Evolutionary conservation across 2,329 filamentous ascomycete genomes (phyloP).

Genomic region (Malbranchea cinnamomea): DNA sequence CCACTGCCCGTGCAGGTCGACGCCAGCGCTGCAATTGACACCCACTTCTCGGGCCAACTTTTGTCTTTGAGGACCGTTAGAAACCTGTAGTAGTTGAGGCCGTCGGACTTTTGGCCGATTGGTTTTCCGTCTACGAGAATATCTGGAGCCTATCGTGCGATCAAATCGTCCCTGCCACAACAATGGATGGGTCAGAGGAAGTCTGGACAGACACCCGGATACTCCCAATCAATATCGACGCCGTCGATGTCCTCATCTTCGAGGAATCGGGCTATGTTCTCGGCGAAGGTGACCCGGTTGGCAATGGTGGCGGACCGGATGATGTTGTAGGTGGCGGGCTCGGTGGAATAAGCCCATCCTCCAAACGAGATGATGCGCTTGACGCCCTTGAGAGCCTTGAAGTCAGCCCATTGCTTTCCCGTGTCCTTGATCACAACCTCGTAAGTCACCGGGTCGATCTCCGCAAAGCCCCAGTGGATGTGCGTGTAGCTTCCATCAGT

Average conservation of each 20-base stretch:
- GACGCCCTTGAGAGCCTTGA: slow-evolving; percentile 1
- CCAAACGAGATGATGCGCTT: slow-evolving; percentile 29
- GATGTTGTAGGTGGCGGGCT: slow-evolving; percentile 21
- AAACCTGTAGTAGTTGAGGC: slow-evolving; percentile 18
- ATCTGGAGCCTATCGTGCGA: slow-evolving; percentile 13
- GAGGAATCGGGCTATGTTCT: slow-evolving; percentile 26
- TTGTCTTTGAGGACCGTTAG: slow-evolving; percentile 11
- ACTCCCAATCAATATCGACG: slow-evolving; percentile 22
- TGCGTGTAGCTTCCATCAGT: slow-evolving; percentile 16
- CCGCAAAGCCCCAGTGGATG: slow-evolving; percentile 24
- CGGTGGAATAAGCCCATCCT: slow-evolving; percentile 29
- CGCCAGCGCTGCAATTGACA: slow-evolving; percentile 14
- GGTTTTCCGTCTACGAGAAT: slow-evolving; percentile 23
- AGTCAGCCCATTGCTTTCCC: too few relatives aligned
- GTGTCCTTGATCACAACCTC: slow-evolving; percentile 16
- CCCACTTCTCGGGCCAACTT: slow-evolving; percentile 9
- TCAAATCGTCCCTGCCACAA: neutral
- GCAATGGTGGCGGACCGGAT: slow-evolving; percentile 20
- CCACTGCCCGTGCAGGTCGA: slow-evolving; percentile 17
- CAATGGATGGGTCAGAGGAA: neutral
- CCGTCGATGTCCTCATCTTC: slow-evolving; percentile 26
- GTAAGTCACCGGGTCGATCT: slow-evolving; percentile 11
- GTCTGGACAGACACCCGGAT: slow-evolving; percentile 17
- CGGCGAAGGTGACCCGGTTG: slow-evolving; percentile 25
- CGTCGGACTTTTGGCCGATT: slow-evolving; percentile 13